A percentile compares a stretch with the other conserved stretches of the same genome.
These are phyloP conservation scores for Fusarium avenaceum DNA, from an alignment of 2,329 filamentous ascomycete genomes.

Conservation along the genomic window DNA sequence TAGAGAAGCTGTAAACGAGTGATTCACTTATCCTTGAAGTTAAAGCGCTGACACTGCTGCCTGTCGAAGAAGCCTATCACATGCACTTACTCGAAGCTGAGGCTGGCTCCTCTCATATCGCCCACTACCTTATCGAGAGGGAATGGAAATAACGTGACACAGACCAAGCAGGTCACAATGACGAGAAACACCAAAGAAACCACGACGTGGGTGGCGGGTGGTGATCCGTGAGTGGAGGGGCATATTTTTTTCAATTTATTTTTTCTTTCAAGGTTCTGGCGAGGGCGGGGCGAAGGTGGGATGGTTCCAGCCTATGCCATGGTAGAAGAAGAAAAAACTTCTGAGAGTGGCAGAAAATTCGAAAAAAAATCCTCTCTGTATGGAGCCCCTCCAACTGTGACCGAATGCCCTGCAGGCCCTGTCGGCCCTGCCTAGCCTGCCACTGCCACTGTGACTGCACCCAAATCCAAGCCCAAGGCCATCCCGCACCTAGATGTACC, in stretches of 20 bases:
- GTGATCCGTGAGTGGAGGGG: slow-evolving; percentile 36
- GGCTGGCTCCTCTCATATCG: too few relatives aligned
- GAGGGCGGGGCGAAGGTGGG: slow-evolving; percentile 30
- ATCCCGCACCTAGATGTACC: slow-evolving; percentile 42
- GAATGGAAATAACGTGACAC: background rate
- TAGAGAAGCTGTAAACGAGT: background rate
- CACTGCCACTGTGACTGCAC: slow-evolving; percentile 1
- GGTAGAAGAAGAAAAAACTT: slow-evolving; percentile 22
- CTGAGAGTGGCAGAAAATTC: slow-evolving; percentile 16
- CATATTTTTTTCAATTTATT: slow-evolving; percentile 9
- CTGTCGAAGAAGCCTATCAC: background rate
- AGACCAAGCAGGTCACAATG: slow-evolving; percentile 10
- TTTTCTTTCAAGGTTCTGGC: slow-evolving; percentile 6
- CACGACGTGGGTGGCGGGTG: slow-evolving; percentile 28
- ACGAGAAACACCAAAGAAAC: slow-evolving; percentile 20
- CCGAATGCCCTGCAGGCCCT: slow-evolving; percentile 10
- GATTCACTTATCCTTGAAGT: background rate
- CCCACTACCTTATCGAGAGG: background rate
- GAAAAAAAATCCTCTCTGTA: slow-evolving; percentile 10
- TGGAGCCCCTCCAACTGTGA: slow-evolving; percentile 8
- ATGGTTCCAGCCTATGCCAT: slow-evolving; percentile 6
- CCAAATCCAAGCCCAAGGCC: slow-evolving; percentile 1
- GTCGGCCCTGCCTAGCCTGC: background rate
- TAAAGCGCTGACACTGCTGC: background rate
- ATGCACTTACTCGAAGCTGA: background rate